phyloP scores from a whole-genome alignment of 768 basidiomycete species.

The Leucocoprinus birnbaumii region DNA sequence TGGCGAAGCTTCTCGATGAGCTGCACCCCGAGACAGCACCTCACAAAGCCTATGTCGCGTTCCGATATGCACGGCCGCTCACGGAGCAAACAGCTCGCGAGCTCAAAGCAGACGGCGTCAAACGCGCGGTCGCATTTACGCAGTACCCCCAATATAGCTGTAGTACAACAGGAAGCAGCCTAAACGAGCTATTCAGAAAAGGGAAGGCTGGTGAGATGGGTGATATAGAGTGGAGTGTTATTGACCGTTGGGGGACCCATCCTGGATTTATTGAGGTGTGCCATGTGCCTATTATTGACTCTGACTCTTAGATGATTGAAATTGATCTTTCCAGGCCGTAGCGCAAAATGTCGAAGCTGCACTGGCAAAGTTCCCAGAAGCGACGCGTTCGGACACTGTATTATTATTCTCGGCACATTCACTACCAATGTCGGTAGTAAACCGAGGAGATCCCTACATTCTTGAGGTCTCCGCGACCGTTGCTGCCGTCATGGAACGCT shows the following conservation, averaged over 20 bases:
- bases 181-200: conserved; percentile 85
- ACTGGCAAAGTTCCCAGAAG: conserved; percentile 72
- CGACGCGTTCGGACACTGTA: conserved; percentile 70
- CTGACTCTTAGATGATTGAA: conserved; percentile 8
- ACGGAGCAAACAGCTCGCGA: conserved; percentile 79
- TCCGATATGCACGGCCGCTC: conserved; percentile 89
- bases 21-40: conserved; percentile 91
- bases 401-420: conserved; percentile 97
- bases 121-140: conserved; percentile 90
- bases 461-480: conserved; percentile 95
- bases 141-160: conserved; percentile 99
- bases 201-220: conserved; percentile 60
- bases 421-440: conserved; percentile 95
- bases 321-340: conserved; percentile 61
- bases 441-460: conserved; percentile 97
- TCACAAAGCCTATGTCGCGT: conserved; percentile 94
- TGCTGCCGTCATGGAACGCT: conserved; percentile 86
- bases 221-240: conserved; percentile 90
- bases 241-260: conserved; percentile 98
- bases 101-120: conserved; percentile 89
- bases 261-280: conserved; percentile 90
- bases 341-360: conserved; percentile 85
- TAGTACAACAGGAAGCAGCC: conserved; percentile 94
- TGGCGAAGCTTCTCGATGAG: conserved; percentile 91
- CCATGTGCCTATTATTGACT: conserved; percentile 7